Evolutionary conservation across 176 grass and related monocot genomes (phyloP).

Genomic region (Cenchrus purpureus): DNA sequence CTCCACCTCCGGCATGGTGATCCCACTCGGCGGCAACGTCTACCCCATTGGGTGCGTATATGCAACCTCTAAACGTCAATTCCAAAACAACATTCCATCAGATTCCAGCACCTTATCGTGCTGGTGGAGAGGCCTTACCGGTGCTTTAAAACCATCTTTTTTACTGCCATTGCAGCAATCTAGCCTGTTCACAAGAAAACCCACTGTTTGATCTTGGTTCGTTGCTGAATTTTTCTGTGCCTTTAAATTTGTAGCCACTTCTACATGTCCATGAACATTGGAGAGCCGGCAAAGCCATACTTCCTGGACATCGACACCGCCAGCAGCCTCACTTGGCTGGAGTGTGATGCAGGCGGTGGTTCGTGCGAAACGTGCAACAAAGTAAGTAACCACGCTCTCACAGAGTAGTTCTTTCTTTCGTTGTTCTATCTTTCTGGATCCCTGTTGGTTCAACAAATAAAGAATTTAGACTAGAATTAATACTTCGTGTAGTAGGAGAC

Average conservation of each 20-base stretch:
- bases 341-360: slow-evolving; percentile 35
- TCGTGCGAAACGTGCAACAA: slow-evolving; percentile 51
- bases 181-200: too few species aligned
- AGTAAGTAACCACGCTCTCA: not conserved
- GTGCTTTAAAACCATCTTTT: too few species aligned
- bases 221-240: not conserved
- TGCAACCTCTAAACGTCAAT: not conserved
- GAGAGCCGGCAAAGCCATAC: slow-evolving; percentile 55
- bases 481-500: too few species aligned
- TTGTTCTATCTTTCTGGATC: too few species aligned
- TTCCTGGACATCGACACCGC: slow-evolving; percentile 76
- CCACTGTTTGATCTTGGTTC: not conserved
- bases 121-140: too few species aligned
- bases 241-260: slow-evolving; percentile 41
- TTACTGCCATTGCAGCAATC: too few species aligned
- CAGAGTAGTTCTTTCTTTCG: not conserved
- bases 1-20: slow-evolving; percentile 23
- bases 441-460: too few species aligned
- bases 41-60: slow-evolving; percentile 54
- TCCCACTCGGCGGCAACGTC: slow-evolving; percentile 52
- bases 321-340: slow-evolving; percentile 73
- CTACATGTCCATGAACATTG: slow-evolving; percentile 58
- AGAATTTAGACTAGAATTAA: not conserved
- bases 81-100: too few species aligned
- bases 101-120: too few species aligned